Base-by-base conservation (phyloP, 2,329 filamentous ascomycete genomes). In the Coleophoma crateriformis region DNA sequence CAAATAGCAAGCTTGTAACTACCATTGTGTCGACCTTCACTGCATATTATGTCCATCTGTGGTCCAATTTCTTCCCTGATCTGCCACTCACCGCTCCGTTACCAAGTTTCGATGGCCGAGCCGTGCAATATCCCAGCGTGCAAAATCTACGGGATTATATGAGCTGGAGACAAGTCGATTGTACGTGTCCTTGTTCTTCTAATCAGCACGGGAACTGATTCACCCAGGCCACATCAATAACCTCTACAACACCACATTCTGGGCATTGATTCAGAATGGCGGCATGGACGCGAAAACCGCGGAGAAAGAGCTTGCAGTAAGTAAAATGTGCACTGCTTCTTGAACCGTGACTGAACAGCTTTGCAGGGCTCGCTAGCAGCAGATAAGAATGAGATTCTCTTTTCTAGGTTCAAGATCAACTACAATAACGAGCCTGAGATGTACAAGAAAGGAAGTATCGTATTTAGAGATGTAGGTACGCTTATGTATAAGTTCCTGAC, bases 341-440 rank as follows among this genome's bases (percentile, higher is more conserved):
- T 27, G 27, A 10, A 35, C 44, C 43, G 46, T 54, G 66, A 50
- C 67, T 58, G 32, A 33, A 35, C 41, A 37, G 12, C 19, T 37
- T 37, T 44, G 11, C 44, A 91, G 87, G 91, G 92, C 3, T 95
- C 90, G 0, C 69, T 95, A 1, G 81, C 91, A 3, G 76, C 82
- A 3, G 90, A 97, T 62, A 99, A 99, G 72, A 94, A 99, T 64
- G 94, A 99, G 72, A 95, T 99, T 17, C 72, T 99, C 13, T 99
- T 94, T 67, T 87, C 84, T 2, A 78, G 79, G 22, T 97, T 96
- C 67, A 81, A 84, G 3, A 91, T 97, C 65, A 99, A 99, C 70
- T 99, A 99, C 71, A 99, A 99, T 68, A 94, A 96, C 58, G 94
- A 99, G 67, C 82, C 83, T 0, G 90, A 95, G 55, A 90, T 96